Evolutionary conservation across 495 filamentous ascomycete genomes (phyloP).

Genomic region (Penicillium soppii): DNA sequence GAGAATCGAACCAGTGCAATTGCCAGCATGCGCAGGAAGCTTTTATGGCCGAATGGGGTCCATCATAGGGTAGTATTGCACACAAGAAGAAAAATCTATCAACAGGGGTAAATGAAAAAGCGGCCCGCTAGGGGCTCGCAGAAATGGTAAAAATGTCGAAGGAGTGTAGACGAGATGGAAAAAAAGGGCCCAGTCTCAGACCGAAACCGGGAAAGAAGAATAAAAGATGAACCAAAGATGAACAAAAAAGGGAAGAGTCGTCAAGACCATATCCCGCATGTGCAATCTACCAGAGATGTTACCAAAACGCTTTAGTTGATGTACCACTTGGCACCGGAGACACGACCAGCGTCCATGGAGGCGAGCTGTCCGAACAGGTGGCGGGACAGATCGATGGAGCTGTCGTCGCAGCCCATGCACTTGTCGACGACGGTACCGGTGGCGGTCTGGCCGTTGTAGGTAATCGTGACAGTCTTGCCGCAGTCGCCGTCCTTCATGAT

Average conservation of each 20-base stretch:
- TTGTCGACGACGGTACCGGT: constrained; percentile 67
- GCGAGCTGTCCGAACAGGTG: constrained; percentile 41
- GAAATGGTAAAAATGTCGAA: constrained; percentile 1
- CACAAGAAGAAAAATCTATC: constrained; percentile 11
- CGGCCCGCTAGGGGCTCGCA: constrained; percentile 4
- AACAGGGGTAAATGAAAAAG: constrained; percentile 8
- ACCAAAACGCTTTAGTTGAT: constrained; percentile 27
- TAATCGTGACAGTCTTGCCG: constrained; percentile 64
- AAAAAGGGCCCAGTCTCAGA: neutral
- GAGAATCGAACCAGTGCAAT: neutral
- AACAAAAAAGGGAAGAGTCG: neutral
- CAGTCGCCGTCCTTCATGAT: constrained; percentile 65
- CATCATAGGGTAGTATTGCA: constrained; percentile 10
- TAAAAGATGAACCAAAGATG: neutral
- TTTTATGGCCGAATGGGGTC: constrained; percentile 7
- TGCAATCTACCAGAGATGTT: constrained; percentile 27
- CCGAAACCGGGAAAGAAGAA: constrained; percentile 5
- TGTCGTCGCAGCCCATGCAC: constrained; percentile 64
- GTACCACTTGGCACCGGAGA: constrained; percentile 36
- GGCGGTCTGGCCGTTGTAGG: constrained; percentile 51
- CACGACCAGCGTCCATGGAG: constrained; percentile 26
- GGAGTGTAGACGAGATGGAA: neutral
- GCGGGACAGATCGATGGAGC: constrained; percentile 47
- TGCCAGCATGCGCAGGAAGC: constrained; percentile 6
- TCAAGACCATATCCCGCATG: constrained; percentile 8